Evolutionary conservation across 2,329 filamentous ascomycete species (phyloP).

Genomic region (Alternaria sp.): DNA sequence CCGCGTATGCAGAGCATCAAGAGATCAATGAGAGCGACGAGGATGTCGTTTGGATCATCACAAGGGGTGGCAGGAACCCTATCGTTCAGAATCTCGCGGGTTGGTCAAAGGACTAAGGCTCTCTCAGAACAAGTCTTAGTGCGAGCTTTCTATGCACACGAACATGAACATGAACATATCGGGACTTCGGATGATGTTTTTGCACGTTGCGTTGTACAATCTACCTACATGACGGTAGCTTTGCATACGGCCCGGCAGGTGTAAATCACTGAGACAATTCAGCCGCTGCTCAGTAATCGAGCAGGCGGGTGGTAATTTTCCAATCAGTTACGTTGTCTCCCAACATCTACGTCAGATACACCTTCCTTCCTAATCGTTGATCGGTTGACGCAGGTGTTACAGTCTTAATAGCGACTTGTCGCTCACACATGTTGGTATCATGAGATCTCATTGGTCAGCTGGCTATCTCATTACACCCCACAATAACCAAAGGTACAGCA

Average conservation of each 20-base stretch:
- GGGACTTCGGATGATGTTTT: background rate
- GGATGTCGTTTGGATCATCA: conserved; percentile 72
- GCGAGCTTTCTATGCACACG: background rate
- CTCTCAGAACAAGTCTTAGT: background rate
- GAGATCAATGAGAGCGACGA: conserved; percentile 71
- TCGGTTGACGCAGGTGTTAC: background rate
- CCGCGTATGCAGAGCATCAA: conserved; percentile 76
- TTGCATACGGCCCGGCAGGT: background rate
- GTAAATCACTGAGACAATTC: background rate
- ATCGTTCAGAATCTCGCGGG: conserved; percentile 69
- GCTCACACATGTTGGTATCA: conserved; percentile 16
- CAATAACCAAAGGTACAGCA: background rate
- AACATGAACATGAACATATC: background rate
- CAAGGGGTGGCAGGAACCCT: conserved; percentile 68
- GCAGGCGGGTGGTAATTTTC: background rate
- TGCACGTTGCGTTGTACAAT: background rate
- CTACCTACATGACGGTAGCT: background rate
- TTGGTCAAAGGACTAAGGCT: conserved; percentile 57
- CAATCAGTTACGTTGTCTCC: background rate
- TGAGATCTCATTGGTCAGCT: conserved; percentile 17
- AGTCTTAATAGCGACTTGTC: background rate
- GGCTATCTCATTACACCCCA: background rate
- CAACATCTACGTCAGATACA: background rate
- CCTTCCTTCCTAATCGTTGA: background rate
- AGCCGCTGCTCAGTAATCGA: too few relatives aligned